phyloP scores from a whole-genome alignment of 2,329 filamentous ascomycete genomes.

The Hirsutella thompsonii region DNA sequence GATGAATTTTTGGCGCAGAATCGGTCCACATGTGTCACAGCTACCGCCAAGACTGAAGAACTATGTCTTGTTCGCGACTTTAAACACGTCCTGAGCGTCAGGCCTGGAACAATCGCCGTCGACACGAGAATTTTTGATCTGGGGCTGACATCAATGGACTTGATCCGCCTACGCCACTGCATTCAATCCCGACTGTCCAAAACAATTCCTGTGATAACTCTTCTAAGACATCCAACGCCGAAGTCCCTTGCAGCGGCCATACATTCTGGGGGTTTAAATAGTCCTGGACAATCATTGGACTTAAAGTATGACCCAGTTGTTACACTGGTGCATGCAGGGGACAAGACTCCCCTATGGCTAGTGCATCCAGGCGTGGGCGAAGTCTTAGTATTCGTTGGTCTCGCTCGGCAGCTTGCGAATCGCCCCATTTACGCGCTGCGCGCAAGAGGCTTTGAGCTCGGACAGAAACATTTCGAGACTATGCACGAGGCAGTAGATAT shows the following conservation, averaged over 20 bases:
- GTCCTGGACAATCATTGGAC: not conserved
- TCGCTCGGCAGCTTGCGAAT: constrained; percentile 22
- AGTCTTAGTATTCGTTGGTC: constrained; percentile 24
- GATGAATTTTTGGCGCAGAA: too few relatives aligned
- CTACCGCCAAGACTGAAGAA: not conserved
- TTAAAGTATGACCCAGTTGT: not conserved
- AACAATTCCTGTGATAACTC: constrained; percentile 18
- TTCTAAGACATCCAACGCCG: constrained; percentile 20
- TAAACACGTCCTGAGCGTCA: not conserved
- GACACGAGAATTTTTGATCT: constrained; percentile 17
- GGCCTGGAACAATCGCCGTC: constrained; percentile 5
- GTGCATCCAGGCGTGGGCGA: constrained; percentile 30
- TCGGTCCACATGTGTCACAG: too few relatives aligned
- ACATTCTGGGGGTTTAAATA: constrained; percentile 21
- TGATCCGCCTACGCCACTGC: constrained; percentile 24
- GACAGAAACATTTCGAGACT: constrained; percentile 22
- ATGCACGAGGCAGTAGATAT: not conserved
- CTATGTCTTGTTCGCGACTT: not conserved
- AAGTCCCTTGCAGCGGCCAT: not conserved
- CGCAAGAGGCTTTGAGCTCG: constrained; percentile 26
- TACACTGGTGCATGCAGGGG: constrained; percentile 14
- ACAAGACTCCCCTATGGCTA: constrained; percentile 24
- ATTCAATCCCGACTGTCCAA: constrained; percentile 9
- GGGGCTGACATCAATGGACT: constrained; percentile 24
- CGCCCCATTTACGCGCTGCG: constrained; percentile 34